A percentile compares a stretch with the other conserved stretches of the same genome.
Conservation (phyloP, 176 grass and related monocot species). For the Oryza meyeriana region DNA sequence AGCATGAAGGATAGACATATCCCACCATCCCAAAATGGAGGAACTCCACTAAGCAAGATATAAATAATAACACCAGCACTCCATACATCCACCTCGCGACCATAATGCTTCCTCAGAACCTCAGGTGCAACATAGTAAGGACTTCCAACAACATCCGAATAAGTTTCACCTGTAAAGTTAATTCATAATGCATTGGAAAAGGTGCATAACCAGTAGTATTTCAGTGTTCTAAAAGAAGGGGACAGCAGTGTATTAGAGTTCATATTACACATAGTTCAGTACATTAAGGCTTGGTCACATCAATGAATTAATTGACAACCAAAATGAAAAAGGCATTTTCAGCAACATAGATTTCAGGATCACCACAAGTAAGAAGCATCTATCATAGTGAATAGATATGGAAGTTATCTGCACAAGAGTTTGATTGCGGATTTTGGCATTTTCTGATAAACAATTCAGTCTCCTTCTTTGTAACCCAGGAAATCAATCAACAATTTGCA, state of each 20-base stretch:
- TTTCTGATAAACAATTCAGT: background rate
- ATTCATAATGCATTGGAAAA: constrained; percentile 1
- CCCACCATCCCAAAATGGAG: constrained; percentile 80
- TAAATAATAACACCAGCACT: constrained; percentile 73
- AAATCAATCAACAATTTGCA: background rate
- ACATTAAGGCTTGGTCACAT: background rate
- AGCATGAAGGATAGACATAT: constrained; percentile 10
- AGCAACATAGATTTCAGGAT: constrained; percentile 2
- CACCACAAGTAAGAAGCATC: background rate
- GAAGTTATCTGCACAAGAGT: background rate
- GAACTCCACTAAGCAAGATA: constrained; percentile 67
- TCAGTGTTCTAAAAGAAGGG: background rate
- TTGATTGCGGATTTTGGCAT: background rate
- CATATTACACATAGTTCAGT: background rate
- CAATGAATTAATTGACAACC: background rate
- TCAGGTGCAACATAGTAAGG: constrained; percentile 87
- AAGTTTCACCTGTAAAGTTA: constrained; percentile 52
- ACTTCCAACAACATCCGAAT: constrained; percentile 75
- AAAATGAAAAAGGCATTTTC: constrained; percentile 1
- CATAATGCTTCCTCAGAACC: constrained; percentile 63
- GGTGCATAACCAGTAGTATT: background rate
- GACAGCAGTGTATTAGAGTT: background rate
- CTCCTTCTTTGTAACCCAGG: background rate
- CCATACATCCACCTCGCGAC: constrained; percentile 65
- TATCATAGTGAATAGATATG: background rate